Base-by-base conservation (phyloP, 2,329 filamentous ascomycete genomes). In the Colletotrichum liriopes region DNA sequence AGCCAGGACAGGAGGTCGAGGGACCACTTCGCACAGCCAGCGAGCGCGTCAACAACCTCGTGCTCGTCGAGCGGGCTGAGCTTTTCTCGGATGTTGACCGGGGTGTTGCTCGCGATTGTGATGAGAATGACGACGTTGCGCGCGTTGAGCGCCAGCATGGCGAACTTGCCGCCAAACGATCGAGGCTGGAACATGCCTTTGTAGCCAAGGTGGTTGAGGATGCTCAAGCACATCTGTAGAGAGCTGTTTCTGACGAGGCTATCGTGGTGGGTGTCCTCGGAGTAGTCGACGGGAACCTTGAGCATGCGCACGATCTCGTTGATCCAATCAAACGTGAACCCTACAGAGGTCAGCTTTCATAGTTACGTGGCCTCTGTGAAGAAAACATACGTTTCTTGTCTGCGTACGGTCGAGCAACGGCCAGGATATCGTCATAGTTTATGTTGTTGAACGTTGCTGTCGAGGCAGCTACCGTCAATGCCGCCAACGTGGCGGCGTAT, bases 151-250 rank as follows among this genome's bases (percentile, higher is more conserved):
- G 92, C 88, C 16, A 93, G 83, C 88, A 92, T 93, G 8, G 94
- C 90, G 73, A 96, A 89, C 79, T 94, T 95, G 73, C 93, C 92
- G 63, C 89, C 86, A 52, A 95, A 90, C 4, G 86, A 88, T 26
- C 93, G 90, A 9, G 87, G 83, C 45, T 86, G 84, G 69, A 86
- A 86, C 75, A 92, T 90, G 18, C 91, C 92, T 54, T 86, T 88
- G 78, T 93, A 95, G 4, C 93, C 94, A 12, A 98, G 84, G 64
- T 94, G 91, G 69, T 93, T 92, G 78, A 97, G 91, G 37, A 96
- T 90, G 77, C 94, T 93, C 16, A 98, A 85, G 68, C 91, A 94
- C 67, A 93, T 88, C 72, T 94, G 93, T 56, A 98, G 88, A 45
- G 91, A 87, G 3, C 87, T 85, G 77, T 96, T 95, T 72, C 92